A percentile compares a stretch with the other conserved stretches of the same genome.
Conservation (phyloP, 139 green algal genomes). For the Tetradesmus lagerheimii region DNA sequence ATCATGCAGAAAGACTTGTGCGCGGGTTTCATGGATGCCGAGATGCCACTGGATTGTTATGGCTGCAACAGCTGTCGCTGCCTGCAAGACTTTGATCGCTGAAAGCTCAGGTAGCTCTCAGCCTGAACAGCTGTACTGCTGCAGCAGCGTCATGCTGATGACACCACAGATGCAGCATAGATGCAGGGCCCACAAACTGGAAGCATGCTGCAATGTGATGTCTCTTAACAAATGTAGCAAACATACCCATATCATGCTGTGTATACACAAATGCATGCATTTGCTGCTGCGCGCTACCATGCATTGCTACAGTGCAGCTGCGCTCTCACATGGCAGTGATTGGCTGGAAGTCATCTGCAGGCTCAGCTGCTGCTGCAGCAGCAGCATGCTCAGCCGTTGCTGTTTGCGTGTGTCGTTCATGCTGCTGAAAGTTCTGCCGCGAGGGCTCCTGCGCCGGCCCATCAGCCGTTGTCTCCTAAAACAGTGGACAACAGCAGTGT, state of each 20-base stretch:
- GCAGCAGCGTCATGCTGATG: background rate
- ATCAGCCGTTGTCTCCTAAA: background rate
- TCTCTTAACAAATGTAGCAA: too few relatives aligned
- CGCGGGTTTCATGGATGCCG: too few relatives aligned
- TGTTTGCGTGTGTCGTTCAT: background rate
- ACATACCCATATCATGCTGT: too few relatives aligned
- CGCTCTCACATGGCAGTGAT: conserved; percentile 39
- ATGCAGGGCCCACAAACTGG: background rate
- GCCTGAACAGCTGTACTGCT: background rate
- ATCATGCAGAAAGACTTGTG: too few relatives aligned
- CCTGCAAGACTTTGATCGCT: too few relatives aligned
- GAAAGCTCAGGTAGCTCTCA: too few relatives aligned
- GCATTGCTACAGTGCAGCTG: background rate
- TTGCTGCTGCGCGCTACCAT: background rate
- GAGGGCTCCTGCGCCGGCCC: background rate
- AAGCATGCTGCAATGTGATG: too few relatives aligned
- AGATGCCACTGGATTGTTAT: too few relatives aligned
- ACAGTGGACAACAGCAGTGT: background rate
- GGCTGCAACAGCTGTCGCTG: too few relatives aligned
- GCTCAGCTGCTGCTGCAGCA: background rate
- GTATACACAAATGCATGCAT: background rate
- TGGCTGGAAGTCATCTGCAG: background rate
- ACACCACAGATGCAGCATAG: background rate
- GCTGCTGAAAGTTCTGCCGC: background rate
- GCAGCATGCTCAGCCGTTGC: background rate